A percentile compares a stretch with the other conserved stretches of the same genome.
Conservation (phyloP, 179 eudicot species). For the Corrigiola litoralis region DNA sequence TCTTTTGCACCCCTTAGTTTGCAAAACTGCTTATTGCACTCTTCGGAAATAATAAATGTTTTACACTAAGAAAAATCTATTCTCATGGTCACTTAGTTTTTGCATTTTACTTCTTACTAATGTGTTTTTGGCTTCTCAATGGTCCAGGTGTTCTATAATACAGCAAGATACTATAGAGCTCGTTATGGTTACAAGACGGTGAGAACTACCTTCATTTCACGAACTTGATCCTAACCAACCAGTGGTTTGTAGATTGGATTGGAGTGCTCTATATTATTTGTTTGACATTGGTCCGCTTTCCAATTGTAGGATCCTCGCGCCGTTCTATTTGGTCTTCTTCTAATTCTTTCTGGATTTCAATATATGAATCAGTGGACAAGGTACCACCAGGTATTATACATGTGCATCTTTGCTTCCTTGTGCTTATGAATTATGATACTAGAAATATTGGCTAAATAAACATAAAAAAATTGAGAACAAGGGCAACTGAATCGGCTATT, state of each 20-base stretch:
- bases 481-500: neutral
- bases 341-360: constrained; percentile 83
- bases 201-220: constrained; percentile 24
- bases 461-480: neutral
- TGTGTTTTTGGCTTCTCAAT: neutral
- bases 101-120: neutral
- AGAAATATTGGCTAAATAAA: neutral
- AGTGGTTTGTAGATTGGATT: neutral
- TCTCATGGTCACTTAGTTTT: too few relatives aligned
- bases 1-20: too few relatives aligned
- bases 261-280: neutral
- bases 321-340: constrained; percentile 88
- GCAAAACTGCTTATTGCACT: too few relatives aligned
- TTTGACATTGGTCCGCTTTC: constrained; percentile 18
- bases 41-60: too few relatives aligned
- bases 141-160: constrained; percentile 76
- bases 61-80: too few relatives aligned
- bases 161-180: constrained; percentile 89
- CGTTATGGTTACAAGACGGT: constrained; percentile 95
- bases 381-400: constrained; percentile 78
- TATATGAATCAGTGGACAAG: constrained; percentile 96
- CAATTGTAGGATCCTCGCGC: constrained; percentile 87
- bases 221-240: neutral
- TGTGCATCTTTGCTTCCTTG: neutral
- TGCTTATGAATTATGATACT: neutral